Base-by-base conservation (phyloP, 208 protist genomes). In the Crithidia acanthocephali region DNA sequence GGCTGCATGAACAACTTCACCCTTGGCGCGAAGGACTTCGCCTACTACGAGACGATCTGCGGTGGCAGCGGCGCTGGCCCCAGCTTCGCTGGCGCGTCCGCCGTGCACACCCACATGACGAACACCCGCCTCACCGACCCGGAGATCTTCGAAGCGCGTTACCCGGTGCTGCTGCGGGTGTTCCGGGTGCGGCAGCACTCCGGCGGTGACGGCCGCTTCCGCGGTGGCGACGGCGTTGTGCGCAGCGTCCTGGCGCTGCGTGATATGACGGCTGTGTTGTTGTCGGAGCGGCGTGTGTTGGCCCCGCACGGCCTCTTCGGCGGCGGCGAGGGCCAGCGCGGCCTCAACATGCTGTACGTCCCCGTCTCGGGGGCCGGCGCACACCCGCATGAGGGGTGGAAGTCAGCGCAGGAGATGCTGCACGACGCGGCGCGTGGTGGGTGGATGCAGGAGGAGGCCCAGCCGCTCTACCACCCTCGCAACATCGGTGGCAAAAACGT, bases 61-160 rank as follows among this genome's bases (percentile, higher is more conserved):
- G 98, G 98, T 45, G 98, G 98, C 20, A 81, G 84, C 33, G 97
- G 97, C 48, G 97, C 98, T 25, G 97, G 97, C 10, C 85, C 83
- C 0, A 80, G 55, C 45, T 98, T 93, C 76, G 42, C 95, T 50
- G 97, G 97, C 23, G 40, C 79, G 10, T 85, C 74, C 2, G 93
- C 83, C 52, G 96, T 99, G 35, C 97, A 99, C 77, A 98, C 93
- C 25, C 97, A 99, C 80, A 99, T 99, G 98, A 99, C 98, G 40
- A 99, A 99, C 75, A 98, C 98, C 42, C 75, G 98, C 48, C 97
- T 98, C 48, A 99, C 98, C 4, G 94, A 97, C 68, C 88, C 91
- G 6, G 95, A 98, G 68, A 95, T 98, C 15, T 74, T 98, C 42
- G 97, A 98, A 78, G 72, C 85, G 27, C 85, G 92, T 47, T 99